phyloP scores from a whole-genome alignment of 208 protist genomes.

The Leishmania aethiopica region DNA sequence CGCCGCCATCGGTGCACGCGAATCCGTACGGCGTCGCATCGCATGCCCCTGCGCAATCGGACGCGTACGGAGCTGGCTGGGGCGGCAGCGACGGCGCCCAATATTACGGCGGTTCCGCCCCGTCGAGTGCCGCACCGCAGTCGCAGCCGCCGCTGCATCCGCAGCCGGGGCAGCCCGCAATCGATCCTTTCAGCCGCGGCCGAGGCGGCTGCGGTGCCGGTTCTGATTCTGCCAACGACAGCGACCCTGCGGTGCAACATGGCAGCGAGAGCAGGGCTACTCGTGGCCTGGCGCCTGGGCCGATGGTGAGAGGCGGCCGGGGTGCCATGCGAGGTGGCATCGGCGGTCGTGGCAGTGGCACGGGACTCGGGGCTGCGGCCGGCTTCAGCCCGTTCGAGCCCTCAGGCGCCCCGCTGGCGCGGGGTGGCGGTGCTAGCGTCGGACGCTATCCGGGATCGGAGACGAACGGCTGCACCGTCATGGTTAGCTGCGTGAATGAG shows the following conservation, averaged over 20 bases:
- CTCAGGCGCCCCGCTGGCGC: conserved; percentile 2
- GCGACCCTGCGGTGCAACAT: background rate
- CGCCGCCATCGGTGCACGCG: background rate
- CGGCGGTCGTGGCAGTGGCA: conserved; percentile 30
- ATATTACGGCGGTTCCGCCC: background rate
- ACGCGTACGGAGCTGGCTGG: background rate
- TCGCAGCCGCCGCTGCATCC: background rate
- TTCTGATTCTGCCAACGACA: background rate
- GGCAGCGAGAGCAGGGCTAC: background rate
- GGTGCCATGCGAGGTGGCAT: conserved; percentile 25
- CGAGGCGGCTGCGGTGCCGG: background rate
- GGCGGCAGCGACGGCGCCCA: background rate
- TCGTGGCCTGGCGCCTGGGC: background rate
- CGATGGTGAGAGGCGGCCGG: conserved; percentile 27
- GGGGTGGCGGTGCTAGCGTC: conserved; percentile 7
- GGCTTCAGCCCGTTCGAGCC: conserved; percentile 27
- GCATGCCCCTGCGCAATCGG: background rate
- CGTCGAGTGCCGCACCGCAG: conserved; percentile 6
- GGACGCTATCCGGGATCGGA: background rate
- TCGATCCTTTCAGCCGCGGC: background rate
- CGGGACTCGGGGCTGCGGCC: background rate
- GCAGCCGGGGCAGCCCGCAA: background rate
- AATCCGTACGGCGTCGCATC: background rate
- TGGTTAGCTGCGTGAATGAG: conserved; percentile 70
- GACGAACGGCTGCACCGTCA: conserved; percentile 51